Evolutionary conservation across 225 moss, liverwort and hornwort species (phyloP).

Genomic region (Rhytidiadelphus loreus): DNA sequence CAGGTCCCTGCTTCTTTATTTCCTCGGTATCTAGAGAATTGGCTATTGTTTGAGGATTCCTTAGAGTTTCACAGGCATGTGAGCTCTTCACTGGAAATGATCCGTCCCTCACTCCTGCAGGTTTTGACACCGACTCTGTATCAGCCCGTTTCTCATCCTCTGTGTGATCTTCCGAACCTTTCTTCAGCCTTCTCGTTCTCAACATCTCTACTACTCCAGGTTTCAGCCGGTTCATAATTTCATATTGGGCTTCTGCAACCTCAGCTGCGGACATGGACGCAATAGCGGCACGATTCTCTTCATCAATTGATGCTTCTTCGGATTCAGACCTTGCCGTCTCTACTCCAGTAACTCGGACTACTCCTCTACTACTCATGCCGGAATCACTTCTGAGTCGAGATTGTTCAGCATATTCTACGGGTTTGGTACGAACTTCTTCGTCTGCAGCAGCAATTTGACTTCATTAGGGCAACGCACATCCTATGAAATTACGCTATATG

Average conservation of each 20-base stretch:
- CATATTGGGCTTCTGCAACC: constrained; percentile 71
- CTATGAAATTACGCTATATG: no score
- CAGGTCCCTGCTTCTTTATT: not conserved
- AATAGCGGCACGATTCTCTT: constrained; percentile 57
- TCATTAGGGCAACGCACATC: not conserved
- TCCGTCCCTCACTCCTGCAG: not conserved
- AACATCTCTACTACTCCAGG: constrained; percentile 70
- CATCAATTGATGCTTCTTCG: constrained; percentile 44
- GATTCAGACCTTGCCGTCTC: constrained; percentile 15
- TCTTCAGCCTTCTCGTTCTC: constrained; percentile 56
- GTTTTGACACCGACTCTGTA: not conserved
- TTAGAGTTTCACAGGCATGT: not conserved
- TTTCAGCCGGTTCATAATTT: constrained; percentile 46
- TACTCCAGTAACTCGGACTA: constrained; percentile 18
- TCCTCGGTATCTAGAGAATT: not conserved
- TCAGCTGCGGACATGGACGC: constrained; percentile 69
- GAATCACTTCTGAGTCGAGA: constrained; percentile 29
- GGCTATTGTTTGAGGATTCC: not conserved
- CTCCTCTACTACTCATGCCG: constrained; percentile 33
- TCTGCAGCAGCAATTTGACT: constrained; percentile 9
- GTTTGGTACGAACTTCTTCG: constrained; percentile 5
- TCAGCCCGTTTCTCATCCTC: constrained; percentile 11
- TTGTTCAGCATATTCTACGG: constrained; percentile 21
- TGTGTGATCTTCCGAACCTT: constrained; percentile 22
- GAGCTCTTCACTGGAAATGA: not conserved